Conservation (phyloP, 805 yeast species). For the Myxozyma vanderwaltii region DNA sequence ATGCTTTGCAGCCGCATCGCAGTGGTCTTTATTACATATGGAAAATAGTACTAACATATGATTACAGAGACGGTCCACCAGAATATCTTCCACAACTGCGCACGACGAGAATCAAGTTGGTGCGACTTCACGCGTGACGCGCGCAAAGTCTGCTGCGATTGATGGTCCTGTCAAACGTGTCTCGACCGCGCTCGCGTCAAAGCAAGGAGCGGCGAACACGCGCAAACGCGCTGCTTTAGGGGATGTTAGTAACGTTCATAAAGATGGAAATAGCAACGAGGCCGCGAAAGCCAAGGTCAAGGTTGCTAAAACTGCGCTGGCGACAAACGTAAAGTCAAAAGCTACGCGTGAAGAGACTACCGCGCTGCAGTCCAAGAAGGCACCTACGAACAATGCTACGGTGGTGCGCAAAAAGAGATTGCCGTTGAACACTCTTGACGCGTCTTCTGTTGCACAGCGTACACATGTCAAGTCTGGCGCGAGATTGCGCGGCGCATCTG, state of each 20-base stretch:
- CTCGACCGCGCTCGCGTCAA: conserved; percentile 13
- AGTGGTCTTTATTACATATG: no score
- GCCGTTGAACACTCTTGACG: no score
- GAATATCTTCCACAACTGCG: conserved; percentile 25
- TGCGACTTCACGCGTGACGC: conserved; percentile 26
- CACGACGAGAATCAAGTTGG: conserved; percentile 32
- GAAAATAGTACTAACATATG: no score
- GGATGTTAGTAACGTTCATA: conserved; percentile 41
- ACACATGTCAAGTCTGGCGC: background rate
- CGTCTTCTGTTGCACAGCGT: conserved; percentile 15
- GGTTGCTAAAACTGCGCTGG: conserved; percentile 22
- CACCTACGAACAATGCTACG: background rate
- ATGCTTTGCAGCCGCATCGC: no score
- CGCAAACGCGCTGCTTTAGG: conserved; percentile 43
- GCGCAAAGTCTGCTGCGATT: conserved; percentile 31
- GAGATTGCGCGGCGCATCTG: background rate
- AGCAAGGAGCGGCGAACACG: conserved; percentile 22
- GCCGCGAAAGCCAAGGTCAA: conserved; percentile 22
- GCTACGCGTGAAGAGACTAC: conserved; percentile 8
- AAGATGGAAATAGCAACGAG: conserved; percentile 22
- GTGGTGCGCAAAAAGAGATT: no score
- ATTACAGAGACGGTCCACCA: conserved; percentile 31
- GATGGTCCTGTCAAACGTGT: background rate
- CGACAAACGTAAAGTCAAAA: conserved; percentile 24
- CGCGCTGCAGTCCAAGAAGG: conserved; percentile 4